phyloP scores from a whole-genome alignment of 306 rosid genomes.

The Prunus mira region DNA sequence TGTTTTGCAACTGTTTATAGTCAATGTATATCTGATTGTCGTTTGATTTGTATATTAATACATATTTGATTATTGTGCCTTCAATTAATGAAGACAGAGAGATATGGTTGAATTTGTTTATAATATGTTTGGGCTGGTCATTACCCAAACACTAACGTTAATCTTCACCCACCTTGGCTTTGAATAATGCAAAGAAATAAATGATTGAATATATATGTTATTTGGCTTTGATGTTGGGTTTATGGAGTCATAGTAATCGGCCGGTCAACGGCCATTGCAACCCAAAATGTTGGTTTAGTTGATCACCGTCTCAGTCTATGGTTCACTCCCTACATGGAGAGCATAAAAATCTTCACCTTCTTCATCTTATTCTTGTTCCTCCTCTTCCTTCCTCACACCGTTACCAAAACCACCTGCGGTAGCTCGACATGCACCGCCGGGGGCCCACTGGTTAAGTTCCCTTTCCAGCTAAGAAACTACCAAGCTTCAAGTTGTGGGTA shows the following conservation, averaged over 20 bases:
- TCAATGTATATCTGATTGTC: not conserved
- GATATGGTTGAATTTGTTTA: not conserved
- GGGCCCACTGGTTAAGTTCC: constrained; percentile 16
- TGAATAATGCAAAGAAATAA: too few relatives aligned
- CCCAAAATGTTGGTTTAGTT: too few relatives aligned
- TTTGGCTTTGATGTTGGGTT: too few relatives aligned
- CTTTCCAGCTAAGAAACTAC: constrained; percentile 18
- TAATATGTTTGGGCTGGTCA: too few relatives aligned
- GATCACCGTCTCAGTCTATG: too few relatives aligned
- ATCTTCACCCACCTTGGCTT: too few relatives aligned
- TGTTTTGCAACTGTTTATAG: not conserved
- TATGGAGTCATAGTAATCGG: too few relatives aligned
- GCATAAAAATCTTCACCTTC: not conserved
- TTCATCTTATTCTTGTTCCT: not conserved
- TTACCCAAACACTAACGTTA: too few relatives aligned
- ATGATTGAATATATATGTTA: too few relatives aligned
- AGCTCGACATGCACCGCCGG: not conserved
- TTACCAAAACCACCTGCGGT: constrained; percentile 1
- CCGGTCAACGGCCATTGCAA: too few relatives aligned
- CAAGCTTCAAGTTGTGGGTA: constrained; percentile 2
- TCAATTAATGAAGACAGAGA: not conserved
- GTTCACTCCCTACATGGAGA: not conserved
- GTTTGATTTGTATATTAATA: not conserved
- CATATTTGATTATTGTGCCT: not conserved
- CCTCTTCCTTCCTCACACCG: constrained; percentile 8